Conservation (phyloP, 164 flowering plant genomes). For the Berberis vulgaris region DNA sequence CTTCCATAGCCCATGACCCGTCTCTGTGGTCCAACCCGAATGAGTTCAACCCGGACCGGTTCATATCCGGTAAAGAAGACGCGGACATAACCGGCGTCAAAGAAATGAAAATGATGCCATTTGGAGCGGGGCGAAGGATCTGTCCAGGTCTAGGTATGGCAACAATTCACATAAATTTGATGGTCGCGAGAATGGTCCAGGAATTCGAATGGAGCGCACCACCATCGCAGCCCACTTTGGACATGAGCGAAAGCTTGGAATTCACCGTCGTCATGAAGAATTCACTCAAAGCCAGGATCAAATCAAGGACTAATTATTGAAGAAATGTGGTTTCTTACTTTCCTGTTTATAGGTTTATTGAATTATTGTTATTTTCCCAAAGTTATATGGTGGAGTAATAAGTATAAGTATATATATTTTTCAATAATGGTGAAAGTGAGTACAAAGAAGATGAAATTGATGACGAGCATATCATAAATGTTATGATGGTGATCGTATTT, state of each 20-base stretch:
- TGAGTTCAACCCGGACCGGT: slow-evolving; percentile 73
- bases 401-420: no score
- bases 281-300: slow-evolving; percentile 52
- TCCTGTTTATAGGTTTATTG: no score
- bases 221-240: slow-evolving; percentile 30
- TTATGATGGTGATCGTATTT: no score
- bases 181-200: slow-evolving; percentile 87
- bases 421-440: no score
- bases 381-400: no score
- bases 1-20: slow-evolving; percentile 56
- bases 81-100: slow-evolving; percentile 70
- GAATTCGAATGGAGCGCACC: slow-evolving; percentile 76
- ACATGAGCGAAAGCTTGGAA: slow-evolving; percentile 54
- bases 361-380: no score
- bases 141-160: slow-evolving; percentile 87
- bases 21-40: slow-evolving; percentile 61
- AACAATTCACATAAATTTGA: slow-evolving; percentile 57
- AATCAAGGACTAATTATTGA: slow-evolving; percentile 19
- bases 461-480: no score
- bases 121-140: slow-evolving; percentile 81
- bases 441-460: no score
- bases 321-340: no score
- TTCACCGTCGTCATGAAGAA: slow-evolving; percentile 89
- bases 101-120: slow-evolving; percentile 79
- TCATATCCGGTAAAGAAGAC: slow-evolving; percentile 45